These are phyloP conservation scores for Cinchona pubescens DNA, from an alignment of 257 asterid genomes.

Conservation along the genomic window DNA sequence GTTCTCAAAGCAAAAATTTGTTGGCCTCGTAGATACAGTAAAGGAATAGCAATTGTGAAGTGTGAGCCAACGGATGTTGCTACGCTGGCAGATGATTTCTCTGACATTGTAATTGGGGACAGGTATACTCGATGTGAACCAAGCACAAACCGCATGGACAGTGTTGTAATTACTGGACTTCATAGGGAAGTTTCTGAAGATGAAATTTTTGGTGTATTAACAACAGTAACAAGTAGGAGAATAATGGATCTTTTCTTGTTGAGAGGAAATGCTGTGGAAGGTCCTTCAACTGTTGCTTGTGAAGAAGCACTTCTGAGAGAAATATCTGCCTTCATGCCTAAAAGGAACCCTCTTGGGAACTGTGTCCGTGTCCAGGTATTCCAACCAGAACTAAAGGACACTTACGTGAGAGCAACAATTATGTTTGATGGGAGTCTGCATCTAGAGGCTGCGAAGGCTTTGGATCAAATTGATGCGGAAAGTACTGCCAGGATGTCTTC, in stretches of 20 bases:
- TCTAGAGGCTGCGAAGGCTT: conserved; percentile 87
- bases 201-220: conserved; percentile 46
- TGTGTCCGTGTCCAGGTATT: conserved; percentile 67
- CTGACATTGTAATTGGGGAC: conserved; percentile 42
- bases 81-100: conserved; percentile 48
- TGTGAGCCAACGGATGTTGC: conserved; percentile 59
- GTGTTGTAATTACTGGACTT: conserved; percentile 49
- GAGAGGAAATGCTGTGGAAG: conserved; percentile 56
- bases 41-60: conserved; percentile 65
- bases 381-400: conserved; percentile 51
- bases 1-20: conserved; percentile 61
- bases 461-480: conserved; percentile 75
- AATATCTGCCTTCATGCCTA: conserved; percentile 79
- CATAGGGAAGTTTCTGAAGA: conserved; percentile 58
- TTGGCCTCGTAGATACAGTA: conserved; percentile 93
- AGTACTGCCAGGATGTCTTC: conserved; percentile 64
- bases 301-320: conserved; percentile 71
- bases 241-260: conserved; percentile 50
- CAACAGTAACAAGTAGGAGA: conserved; percentile 41
- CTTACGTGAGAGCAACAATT: conserved; percentile 56
- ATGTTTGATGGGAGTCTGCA: conserved; percentile 79
- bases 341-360: conserved; percentile 46
- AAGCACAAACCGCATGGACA: conserved; percentile 30
- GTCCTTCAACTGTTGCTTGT: conserved; percentile 52
- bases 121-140: conserved; percentile 35